phyloP scores from a whole-genome alignment of 148 eudicot species.

The Tetragonia tetragonoides region DNA sequence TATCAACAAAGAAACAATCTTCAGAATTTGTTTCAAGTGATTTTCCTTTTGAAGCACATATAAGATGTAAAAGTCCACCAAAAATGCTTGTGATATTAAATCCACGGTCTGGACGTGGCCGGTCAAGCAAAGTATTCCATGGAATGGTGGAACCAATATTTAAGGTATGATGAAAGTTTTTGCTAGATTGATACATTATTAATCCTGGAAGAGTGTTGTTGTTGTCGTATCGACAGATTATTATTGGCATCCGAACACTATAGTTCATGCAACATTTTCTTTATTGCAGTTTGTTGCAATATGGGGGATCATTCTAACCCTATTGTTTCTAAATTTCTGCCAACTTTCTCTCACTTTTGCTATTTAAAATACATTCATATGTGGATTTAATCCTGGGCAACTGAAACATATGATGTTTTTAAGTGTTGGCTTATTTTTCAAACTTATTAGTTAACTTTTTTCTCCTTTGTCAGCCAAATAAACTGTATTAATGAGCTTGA shows the following conservation, averaged over 20 bases:
- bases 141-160: constrained; percentile 86
- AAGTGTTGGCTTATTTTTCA: neutral
- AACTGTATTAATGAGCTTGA: neutral
- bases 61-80: constrained; percentile 86
- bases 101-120: constrained; percentile 94
- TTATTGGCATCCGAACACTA: neutral
- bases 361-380: neutral
- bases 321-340: neutral
- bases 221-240: neutral
- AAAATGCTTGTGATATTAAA: constrained; percentile 86
- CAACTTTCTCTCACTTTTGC: neutral
- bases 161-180: constrained; percentile 53
- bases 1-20: constrained; percentile 74
- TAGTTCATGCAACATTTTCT: neutral
- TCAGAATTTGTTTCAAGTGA: constrained; percentile 56
- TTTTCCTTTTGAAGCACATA: constrained; percentile 59
- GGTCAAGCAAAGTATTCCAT: constrained; percentile 91
- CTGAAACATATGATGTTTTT: neutral
- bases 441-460: neutral
- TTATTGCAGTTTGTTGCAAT: neutral
- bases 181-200: neutral
- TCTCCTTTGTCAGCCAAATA: neutral
- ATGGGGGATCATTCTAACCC: neutral
- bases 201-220: too few species aligned
- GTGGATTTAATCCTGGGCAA: neutral